Percentiles rank a stretch among this genome's conserved stretches.
Conservation (phyloP, 257 asterid genomes). For the Cordia subcordata region DNA sequence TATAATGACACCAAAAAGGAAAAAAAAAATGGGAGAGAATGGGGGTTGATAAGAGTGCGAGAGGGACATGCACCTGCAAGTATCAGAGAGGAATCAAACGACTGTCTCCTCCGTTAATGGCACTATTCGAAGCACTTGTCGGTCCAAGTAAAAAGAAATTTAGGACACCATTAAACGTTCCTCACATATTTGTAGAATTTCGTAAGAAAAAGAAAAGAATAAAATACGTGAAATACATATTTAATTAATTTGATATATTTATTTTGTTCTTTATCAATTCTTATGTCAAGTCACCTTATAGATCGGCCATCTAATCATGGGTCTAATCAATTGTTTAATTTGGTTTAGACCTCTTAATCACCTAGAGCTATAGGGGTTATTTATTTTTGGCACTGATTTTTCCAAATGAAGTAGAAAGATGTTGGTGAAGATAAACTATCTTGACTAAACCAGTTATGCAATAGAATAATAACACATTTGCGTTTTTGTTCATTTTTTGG, state of each 20-base stretch:
- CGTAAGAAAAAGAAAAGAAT: neutral
- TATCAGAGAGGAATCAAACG: slow-evolving; percentile 27
- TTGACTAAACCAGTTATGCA: slow-evolving; percentile 36
- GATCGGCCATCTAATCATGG: slow-evolving; percentile 24
- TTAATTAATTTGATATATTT: too few relatives aligned
- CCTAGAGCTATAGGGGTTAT: slow-evolving; percentile 15
- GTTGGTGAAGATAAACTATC: slow-evolving; percentile 26
- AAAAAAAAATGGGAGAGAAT: too few relatives aligned
- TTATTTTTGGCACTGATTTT: slow-evolving; percentile 7
- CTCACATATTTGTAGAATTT: neutral
- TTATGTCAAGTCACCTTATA: neutral
- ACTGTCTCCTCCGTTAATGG: slow-evolving; percentile 36
- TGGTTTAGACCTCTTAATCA: slow-evolving; percentile 10
- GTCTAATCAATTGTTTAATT: slow-evolving; percentile 25
- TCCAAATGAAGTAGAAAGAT: slow-evolving; percentile 28
- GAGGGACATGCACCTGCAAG: slow-evolving; percentile 17
- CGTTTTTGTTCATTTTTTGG: neutral
- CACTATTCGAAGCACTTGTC: slow-evolving; percentile 27
- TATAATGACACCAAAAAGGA: too few relatives aligned
- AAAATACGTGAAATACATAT: neutral
- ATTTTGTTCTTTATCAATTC: too few relatives aligned
- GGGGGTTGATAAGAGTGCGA: slow-evolving; percentile 8
- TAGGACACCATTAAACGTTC: too few relatives aligned
- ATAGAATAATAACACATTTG: slow-evolving; percentile 22
- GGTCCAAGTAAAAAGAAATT: slow-evolving; percentile 19